Evolutionary conservation across 345 rosid genomes (phyloP), one percentile per base, ranked within the genome.

Genomic region (Chamaenerion angustifolium): DNA sequence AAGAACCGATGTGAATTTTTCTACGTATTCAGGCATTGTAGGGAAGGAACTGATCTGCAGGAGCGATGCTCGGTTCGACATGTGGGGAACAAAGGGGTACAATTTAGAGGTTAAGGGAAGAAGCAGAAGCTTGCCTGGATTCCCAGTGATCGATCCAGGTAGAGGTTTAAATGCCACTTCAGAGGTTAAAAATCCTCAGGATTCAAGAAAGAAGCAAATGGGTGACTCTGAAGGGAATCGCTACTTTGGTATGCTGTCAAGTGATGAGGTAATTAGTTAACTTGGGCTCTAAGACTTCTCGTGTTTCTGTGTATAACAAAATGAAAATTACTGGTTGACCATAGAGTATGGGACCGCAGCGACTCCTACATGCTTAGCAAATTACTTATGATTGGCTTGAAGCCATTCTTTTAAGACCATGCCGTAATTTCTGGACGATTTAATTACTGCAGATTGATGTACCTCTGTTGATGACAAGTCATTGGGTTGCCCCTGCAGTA

Each of bases 1-100:
- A 37, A 76, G 98, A 69, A 83, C 87, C 17, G 98, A 90, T 66
- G 73, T 86, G 56, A 90, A 90, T 71, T 83, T 83, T 77, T 83
- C 93, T 5, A 42, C 58, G 1, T 83, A 83, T 70, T 90, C 98
- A 61, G 73, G 81, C 46, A 94, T 90, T 23, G 61, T 74, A 60
- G 83, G 79, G 45, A 83, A 80, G 72, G 87, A 90, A 56, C 66
- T 81, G 68, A 63, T 83, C 54, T 86, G 98, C 67, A 46, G 67
- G 57, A 63, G 74, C 42, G 96, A 90, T 70, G 81, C 96, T 19
- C 79, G 96, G 76, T 86, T 75, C 48, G 98, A 90, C 74, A 84
- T 90, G 15, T 86, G 94, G 96, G 94, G 85, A 35, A 86, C 93
- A 6, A 90, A 83, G 60, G 98, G 98, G 42, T 81, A 81, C 68